These are phyloP conservation scores for Cytospora piceae DNA, from an alignment of 2,329 filamentous ascomycete genomes.

Conservation along the genomic window DNA sequence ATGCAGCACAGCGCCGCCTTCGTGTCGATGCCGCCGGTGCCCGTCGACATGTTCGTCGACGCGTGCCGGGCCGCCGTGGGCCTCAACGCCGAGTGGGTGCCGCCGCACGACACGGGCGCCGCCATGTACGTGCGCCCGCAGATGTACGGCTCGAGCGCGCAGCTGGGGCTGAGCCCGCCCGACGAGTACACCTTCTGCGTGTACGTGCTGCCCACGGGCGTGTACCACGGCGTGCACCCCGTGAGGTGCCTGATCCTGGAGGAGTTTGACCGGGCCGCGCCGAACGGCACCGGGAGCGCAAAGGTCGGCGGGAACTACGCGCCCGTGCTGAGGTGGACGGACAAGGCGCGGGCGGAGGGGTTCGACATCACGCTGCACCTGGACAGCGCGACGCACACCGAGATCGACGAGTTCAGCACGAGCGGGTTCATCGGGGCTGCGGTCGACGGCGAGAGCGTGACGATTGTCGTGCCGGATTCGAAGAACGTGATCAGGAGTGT, in stretches of 20 bases:
- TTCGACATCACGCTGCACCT: constrained; percentile 95
- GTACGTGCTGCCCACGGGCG: constrained; percentile 87
- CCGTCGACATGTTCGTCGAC: constrained; percentile 73
- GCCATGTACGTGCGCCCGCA: constrained; percentile 92
- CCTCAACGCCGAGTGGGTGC: constrained; percentile 88
- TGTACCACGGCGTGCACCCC: constrained; percentile 88
- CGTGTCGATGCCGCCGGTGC: constrained; percentile 81
- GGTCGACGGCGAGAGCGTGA: constrained; percentile 59
- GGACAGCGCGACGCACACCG: constrained; percentile 80
- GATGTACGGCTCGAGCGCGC: constrained; percentile 83
- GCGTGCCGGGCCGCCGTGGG: constrained; percentile 81
- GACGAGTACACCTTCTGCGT: constrained; percentile 93
- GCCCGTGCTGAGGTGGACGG: constrained; percentile 85
- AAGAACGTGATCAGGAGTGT: constrained; percentile 86
- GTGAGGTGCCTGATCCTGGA: constrained; percentile 89
- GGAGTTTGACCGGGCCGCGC: constrained; percentile 92
- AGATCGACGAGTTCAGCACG: constrained; percentile 95
- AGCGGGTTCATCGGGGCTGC: constrained; percentile 87
- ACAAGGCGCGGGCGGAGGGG: constrained; percentile 75
- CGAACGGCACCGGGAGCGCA: constrained; percentile 85
- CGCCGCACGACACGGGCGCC: constrained; percentile 84
- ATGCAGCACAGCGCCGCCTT: constrained; percentile 84
- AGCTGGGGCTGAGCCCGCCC: constrained; percentile 82
- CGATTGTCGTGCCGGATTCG: constrained; percentile 84
- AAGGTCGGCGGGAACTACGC: constrained; percentile 97